Conservation (phyloP, 2,329 filamentous ascomycete genomes). For the Colletotrichum orbiculare region DNA sequence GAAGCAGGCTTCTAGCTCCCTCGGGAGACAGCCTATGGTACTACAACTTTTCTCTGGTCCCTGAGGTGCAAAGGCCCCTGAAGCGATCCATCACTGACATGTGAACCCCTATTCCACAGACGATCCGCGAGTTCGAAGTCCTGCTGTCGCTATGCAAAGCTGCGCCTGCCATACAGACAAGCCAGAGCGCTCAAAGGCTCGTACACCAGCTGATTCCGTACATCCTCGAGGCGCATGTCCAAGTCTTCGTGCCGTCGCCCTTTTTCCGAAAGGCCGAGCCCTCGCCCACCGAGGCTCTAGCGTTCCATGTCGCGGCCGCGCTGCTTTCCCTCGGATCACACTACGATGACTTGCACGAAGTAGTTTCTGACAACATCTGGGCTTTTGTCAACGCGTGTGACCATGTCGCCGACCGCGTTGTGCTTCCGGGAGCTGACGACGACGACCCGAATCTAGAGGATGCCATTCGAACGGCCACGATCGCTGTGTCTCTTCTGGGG, state of each 20-base stretch:
- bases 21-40: slow-evolving; percentile 72
- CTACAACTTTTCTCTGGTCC: background rate
- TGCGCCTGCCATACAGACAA: slow-evolving; percentile 77
- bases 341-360: slow-evolving; percentile 75
- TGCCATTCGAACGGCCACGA: slow-evolving; percentile 76
- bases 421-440: slow-evolving; percentile 63
- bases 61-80: background rate
- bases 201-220: slow-evolving; percentile 85
- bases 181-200: slow-evolving; percentile 80
- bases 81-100: slow-evolving; percentile 9
- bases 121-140: slow-evolving; percentile 90
- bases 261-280: slow-evolving; percentile 86
- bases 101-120: slow-evolving; percentile 59
- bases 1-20: slow-evolving; percentile 49
- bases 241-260: slow-evolving; percentile 82
- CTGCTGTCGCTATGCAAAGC: slow-evolving; percentile 92
- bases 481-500: slow-evolving; percentile 87
- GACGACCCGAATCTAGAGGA: slow-evolving; percentile 72
- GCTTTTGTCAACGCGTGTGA: slow-evolving; percentile 79
- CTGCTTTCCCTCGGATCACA: slow-evolving; percentile 83
- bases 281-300: slow-evolving; percentile 87
- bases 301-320: slow-evolving; percentile 81
- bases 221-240: slow-evolving; percentile 84
- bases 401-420: slow-evolving; percentile 66
- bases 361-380: slow-evolving; percentile 74